Conservation (phyloP, 306 rosid genomes). For the Vachellia pachyceras region DNA sequence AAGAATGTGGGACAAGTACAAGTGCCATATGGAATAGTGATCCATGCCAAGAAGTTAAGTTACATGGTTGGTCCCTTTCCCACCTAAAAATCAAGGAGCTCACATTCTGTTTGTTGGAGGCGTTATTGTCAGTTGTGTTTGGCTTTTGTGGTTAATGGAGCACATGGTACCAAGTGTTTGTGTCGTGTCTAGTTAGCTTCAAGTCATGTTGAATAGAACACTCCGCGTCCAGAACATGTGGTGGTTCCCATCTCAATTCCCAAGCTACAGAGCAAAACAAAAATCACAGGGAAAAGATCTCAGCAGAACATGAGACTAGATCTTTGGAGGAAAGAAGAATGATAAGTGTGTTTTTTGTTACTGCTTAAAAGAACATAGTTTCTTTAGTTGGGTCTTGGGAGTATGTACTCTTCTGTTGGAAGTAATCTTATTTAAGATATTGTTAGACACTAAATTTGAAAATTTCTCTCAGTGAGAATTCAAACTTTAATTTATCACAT, state of each 20-base stretch:
- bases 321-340: background rate
- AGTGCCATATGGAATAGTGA: too few species aligned
- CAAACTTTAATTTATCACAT: too few species aligned
- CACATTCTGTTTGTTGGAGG: conserved; percentile 1
- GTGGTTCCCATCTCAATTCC: conserved; percentile 42
- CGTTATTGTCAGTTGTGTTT: conserved; percentile 23
- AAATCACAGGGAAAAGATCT: background rate
- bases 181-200: conserved; percentile 35
- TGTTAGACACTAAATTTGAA: too few species aligned
- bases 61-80: conserved; percentile 24
- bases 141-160: conserved; percentile 34
- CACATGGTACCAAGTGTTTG: conserved; percentile 38
- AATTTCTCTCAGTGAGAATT: too few species aligned
- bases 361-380: background rate
- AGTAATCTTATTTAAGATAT: too few species aligned
- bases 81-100: conserved; percentile 31
- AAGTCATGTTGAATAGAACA: conserved; percentile 22
- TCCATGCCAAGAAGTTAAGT: conserved; percentile 28
- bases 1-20: background rate
- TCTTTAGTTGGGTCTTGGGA: too few species aligned
- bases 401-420: too few species aligned
- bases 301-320: background rate
- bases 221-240: conserved; percentile 39
- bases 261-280: conserved; percentile 24
- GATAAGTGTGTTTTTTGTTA: background rate